Conservation (phyloP, 73 alveolate species). For the Paramecium sexaurelia region DNA sequence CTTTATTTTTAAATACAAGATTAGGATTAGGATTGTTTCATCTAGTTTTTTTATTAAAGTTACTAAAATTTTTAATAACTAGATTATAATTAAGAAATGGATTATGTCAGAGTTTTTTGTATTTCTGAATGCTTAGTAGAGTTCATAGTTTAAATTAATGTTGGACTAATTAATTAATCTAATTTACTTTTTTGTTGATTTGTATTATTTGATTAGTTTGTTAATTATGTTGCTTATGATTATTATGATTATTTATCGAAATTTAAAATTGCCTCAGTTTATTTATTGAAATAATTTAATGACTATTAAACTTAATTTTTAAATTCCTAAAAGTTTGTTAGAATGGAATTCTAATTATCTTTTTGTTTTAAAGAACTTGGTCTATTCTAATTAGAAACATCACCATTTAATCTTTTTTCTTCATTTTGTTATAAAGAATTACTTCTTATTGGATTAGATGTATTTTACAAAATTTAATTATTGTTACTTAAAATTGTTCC, state of each 20-base stretch:
- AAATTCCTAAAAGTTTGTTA: slow-evolving; percentile 33
- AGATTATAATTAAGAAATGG: slow-evolving; percentile 40
- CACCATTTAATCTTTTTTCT: not conserved
- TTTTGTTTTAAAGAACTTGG: slow-evolving; percentile 14
- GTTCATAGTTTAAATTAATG: not conserved
- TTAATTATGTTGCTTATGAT: not conserved
- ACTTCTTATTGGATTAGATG: not conserved
- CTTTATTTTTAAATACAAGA: not conserved
- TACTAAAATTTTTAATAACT: slow-evolving; percentile 47
- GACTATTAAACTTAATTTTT: slow-evolving; percentile 45
- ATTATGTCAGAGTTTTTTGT: slow-evolving; percentile 29
- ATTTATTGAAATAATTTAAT: slow-evolving; percentile 23
- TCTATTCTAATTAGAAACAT: not conserved
- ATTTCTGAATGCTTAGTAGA: slow-evolving; percentile 53
- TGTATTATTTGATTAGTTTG: not conserved
- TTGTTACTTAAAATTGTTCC: not conserved
- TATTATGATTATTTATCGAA: not conserved
- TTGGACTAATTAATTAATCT: slow-evolving; percentile 58
- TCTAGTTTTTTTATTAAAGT: not conserved
- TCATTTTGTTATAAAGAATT: slow-evolving; percentile 29
- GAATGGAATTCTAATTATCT: not conserved
- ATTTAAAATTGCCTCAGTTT: slow-evolving; percentile 11
- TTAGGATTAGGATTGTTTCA: slow-evolving; percentile 1
- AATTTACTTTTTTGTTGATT: slow-evolving; percentile 3
- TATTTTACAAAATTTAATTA: not conserved